Conservation (phyloP, 495 filamentous ascomycete species). For the Hypoxylon crocopeplum region DNA sequence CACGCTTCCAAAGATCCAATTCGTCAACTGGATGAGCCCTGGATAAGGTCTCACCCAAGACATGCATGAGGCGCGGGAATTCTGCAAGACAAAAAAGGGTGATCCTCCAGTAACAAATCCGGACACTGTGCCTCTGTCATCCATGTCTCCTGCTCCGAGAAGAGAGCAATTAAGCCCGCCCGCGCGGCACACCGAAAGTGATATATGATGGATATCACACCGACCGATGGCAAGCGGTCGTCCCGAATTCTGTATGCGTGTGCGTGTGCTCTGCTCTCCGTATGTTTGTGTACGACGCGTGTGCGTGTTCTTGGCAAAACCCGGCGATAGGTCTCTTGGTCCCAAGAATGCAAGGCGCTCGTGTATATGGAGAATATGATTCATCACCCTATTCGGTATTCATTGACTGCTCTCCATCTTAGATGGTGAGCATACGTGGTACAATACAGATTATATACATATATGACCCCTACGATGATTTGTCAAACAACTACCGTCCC, state of each 20-base stretch:
- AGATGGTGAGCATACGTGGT: conserved; percentile 12
- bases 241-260: background rate
- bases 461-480: conserved; percentile 15
- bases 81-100: conserved; percentile 27
- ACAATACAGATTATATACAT: conserved; percentile 7
- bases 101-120: conserved; percentile 16
- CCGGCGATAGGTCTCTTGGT: conserved; percentile 24
- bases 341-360: conserved; percentile 23
- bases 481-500: conserved; percentile 22
- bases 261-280: conserved; percentile 6
- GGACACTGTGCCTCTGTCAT: conserved; percentile 16
- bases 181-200: conserved; percentile 31
- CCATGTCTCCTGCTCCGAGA: background rate
- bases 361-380: conserved; percentile 1
- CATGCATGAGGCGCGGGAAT: conserved; percentile 32
- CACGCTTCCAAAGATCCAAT: conserved; percentile 26
- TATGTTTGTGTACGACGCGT: conserved; percentile 33
- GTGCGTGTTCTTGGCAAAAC: conserved; percentile 29
- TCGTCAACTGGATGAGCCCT: conserved; percentile 18
- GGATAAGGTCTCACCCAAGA: conserved; percentile 34
- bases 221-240: conserved; percentile 24
- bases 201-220: conserved; percentile 30
- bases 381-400: conserved; percentile 8
- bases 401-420: conserved; percentile 4
- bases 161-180: conserved; percentile 9